Conservation (phyloP, 169 alveolate species). For the Sarcocystis neurona region DNA sequence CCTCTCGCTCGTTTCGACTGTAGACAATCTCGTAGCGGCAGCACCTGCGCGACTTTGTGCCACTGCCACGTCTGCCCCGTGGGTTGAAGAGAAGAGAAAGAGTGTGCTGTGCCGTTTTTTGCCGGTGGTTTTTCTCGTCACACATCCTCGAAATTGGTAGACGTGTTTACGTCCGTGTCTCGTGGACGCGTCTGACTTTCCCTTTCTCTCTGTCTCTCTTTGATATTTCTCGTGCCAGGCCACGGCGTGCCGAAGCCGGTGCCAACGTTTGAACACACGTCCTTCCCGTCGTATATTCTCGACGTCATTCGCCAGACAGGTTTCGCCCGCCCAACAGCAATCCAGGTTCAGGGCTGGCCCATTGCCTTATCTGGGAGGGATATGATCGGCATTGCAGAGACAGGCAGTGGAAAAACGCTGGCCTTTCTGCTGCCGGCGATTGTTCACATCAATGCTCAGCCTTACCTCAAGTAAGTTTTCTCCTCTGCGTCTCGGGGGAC, state of each 20-base stretch:
- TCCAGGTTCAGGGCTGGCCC: slow-evolving; percentile 97
- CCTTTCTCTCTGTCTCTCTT: background rate
- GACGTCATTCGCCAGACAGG: slow-evolving; percentile 84
- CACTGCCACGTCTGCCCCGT: too few relatives aligned
- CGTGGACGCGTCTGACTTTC: background rate
- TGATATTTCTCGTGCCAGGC: background rate
- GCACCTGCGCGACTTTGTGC: too few relatives aligned
- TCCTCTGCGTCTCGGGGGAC: background rate
- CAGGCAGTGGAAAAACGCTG: slow-evolving; percentile 96
- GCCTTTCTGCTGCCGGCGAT: slow-evolving; percentile 92
- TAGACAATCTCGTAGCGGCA: too few relatives aligned
- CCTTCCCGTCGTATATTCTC: slow-evolving; percentile 92
- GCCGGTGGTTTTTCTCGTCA: too few relatives aligned
- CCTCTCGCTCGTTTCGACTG: too few relatives aligned
- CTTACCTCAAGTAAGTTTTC: slow-evolving; percentile 56
- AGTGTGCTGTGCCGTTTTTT: too few relatives aligned
- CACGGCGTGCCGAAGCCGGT: slow-evolving; percentile 88
- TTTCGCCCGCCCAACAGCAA: slow-evolving; percentile 93
- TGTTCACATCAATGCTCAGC: slow-evolving; percentile 86
- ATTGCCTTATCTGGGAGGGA: slow-evolving; percentile 88
- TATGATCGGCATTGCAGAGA: slow-evolving; percentile 94
- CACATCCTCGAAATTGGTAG: too few relatives aligned
- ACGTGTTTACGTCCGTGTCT: background rate
- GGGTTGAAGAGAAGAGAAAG: too few relatives aligned
- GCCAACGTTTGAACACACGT: slow-evolving; percentile 86